Percentiles rank a stretch among this genome's conserved stretches.
These are phyloP conservation scores for Erodium maritimum DNA, from an alignment of 345 rosid genomes.

Conservation along the genomic window DNA sequence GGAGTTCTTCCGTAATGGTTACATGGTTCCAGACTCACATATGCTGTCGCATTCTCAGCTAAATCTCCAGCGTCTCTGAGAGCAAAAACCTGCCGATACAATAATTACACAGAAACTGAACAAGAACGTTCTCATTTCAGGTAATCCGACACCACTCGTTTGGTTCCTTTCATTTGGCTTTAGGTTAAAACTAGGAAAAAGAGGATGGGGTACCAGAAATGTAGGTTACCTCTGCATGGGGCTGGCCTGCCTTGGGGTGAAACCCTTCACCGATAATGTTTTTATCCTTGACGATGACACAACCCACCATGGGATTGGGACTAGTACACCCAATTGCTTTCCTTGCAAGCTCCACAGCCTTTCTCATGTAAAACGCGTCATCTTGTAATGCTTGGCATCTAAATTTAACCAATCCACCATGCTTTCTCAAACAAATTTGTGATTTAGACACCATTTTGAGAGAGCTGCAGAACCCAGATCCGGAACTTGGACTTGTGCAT, in stretches of 20 bases:
- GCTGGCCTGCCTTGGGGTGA: constrained; percentile 95
- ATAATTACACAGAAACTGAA: neutral
- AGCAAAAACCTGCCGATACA: constrained; percentile 58
- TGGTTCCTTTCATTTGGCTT: too few species aligned
- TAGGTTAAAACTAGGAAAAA: too few species aligned
- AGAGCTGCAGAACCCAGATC: neutral
- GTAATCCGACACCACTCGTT: neutral
- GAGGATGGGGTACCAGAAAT: neutral
- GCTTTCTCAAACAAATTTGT: constrained; percentile 2
- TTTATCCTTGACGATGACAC: constrained; percentile 82
- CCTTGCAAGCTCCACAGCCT: constrained; percentile 67
- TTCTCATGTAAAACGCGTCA: constrained; percentile 65
- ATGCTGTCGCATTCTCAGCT: constrained; percentile 73
- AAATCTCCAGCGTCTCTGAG: constrained; percentile 66
- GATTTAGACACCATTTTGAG: neutral
- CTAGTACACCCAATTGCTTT: constrained; percentile 70
- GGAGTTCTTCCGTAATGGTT: constrained; percentile 87
- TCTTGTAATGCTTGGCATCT: constrained; percentile 18
- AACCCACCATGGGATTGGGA: constrained; percentile 95
- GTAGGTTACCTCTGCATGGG: constrained; percentile 80
- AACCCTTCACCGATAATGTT: constrained; percentile 82
- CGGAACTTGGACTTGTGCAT: neutral
- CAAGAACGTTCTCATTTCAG: neutral
- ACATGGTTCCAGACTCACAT: constrained; percentile 90
- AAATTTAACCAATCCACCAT: constrained; percentile 12